Conservation (phyloP, 768 basidiomycete species). For the Lentinula lateritia region DNA sequence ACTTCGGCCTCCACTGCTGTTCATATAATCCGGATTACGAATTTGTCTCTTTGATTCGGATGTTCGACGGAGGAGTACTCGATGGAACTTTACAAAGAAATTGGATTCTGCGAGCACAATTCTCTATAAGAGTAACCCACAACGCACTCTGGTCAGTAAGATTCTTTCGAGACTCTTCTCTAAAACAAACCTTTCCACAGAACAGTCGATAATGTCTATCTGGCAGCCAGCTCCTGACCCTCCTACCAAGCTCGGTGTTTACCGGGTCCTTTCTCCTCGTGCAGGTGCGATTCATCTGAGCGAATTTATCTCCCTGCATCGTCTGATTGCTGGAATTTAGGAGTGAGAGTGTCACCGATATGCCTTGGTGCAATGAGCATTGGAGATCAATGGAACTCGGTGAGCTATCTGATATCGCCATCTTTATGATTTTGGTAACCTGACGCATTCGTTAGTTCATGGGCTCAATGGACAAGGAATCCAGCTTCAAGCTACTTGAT, state of each 20-base stretch:
- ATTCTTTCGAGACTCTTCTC: neutral
- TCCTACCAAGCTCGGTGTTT: slow-evolving; percentile 21
- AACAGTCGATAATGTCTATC: neutral
- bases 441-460: slow-evolving; percentile 11
- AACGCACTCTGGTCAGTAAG: neutral
- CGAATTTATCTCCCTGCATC: neutral
- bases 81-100: neutral
- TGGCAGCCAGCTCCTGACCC: slow-evolving; percentile 8
- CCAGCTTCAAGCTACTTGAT: slow-evolving; percentile 38
- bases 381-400: slow-evolving; percentile 23
- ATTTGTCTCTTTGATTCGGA: neutral
- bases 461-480: slow-evolving; percentile 36
- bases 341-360: slow-evolving; percentile 32
- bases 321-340: slow-evolving; percentile 2
- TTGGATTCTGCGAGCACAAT: no score
- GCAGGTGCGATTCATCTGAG: slow-evolving; percentile 16
- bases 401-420: neutral
- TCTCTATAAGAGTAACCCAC: no score
- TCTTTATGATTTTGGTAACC: no score
- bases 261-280: slow-evolving; percentile 24
- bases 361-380: slow-evolving; percentile 32
- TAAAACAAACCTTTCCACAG: neutral
- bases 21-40: neutral
- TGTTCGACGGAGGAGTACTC: neutral
- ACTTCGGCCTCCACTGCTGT: neutral